phyloP scores from a whole-genome alignment of 768 basidiomycete genomes.

The Phaeotremella fagi region DNA sequence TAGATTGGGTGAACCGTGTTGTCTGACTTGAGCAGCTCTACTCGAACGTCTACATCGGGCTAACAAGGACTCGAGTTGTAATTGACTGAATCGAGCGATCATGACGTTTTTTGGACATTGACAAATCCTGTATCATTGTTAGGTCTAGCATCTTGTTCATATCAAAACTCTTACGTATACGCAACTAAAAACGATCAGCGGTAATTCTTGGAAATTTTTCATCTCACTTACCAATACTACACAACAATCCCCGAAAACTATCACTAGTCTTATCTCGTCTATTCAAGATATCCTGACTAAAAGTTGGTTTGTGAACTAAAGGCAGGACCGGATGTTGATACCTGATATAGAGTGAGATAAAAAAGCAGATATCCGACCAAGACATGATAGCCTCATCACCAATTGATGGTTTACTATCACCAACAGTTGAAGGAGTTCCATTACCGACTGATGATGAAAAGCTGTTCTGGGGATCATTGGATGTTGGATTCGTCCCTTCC shows the following conservation, averaged over 20 bases:
- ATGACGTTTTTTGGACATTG: conserved; percentile 19
- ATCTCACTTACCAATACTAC: conserved; percentile 16
- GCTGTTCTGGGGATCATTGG: too few relatives aligned
- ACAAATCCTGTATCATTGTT: conserved; percentile 18
- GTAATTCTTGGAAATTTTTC: background rate
- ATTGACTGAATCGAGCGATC: conserved; percentile 7
- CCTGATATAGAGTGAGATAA: conserved; percentile 28
- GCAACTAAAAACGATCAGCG: conserved; percentile 9
- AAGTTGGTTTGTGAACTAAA: conserved; percentile 37
- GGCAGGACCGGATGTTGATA: conserved; percentile 32
- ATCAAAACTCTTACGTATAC: conserved; percentile 15
- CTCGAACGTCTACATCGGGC: conserved; percentile 15
- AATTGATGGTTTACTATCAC: too few relatives aligned
- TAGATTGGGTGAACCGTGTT: conserved; percentile 12
- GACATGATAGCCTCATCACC: background rate
- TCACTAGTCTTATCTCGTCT: conserved; percentile 28
- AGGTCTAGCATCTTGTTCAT: background rate
- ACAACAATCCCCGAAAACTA: conserved; percentile 21
- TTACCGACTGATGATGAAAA: too few relatives aligned
- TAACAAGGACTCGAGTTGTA: conserved; percentile 11
- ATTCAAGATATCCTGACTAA: conserved; percentile 24
- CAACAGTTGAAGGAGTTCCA: too few relatives aligned
- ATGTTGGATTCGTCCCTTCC: background rate
- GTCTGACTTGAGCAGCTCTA: conserved; percentile 16
- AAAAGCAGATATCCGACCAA: conserved; percentile 28